Evolutionary conservation across 306 rosid genomes (phyloP).

Genomic region (Echinosophora koreensis): DNA sequence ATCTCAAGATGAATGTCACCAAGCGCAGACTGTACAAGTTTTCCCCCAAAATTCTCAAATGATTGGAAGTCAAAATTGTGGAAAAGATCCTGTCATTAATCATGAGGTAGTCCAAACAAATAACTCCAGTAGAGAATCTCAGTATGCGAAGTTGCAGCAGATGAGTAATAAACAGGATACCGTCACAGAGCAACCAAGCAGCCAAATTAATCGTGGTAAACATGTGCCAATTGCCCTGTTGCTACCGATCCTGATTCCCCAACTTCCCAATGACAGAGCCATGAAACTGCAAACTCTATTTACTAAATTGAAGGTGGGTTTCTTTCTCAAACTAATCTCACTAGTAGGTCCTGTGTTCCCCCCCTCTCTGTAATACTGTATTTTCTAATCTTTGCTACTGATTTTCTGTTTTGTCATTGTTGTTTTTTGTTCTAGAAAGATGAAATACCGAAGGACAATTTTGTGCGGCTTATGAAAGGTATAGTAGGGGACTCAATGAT

Average conservation of each 20-base stretch:
- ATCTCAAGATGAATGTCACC: slow-evolving; percentile 36
- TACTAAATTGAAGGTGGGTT: slow-evolving; percentile 71
- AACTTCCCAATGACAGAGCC: slow-evolving; percentile 84
- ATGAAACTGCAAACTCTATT: slow-evolving; percentile 84
- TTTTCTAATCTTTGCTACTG: slow-evolving; percentile 38
- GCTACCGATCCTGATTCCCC: slow-evolving; percentile 81
- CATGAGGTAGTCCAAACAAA: slow-evolving; percentile 61
- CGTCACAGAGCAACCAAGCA: slow-evolving; percentile 66
- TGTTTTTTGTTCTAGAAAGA: slow-evolving; percentile 63
- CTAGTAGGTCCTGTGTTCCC: neutral
- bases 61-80: slow-evolving; percentile 57
- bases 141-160: slow-evolving; percentile 85
- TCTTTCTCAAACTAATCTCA: slow-evolving; percentile 41
- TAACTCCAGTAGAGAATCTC: slow-evolving; percentile 67
- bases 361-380: neutral
- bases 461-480: slow-evolving; percentile 78
- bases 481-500: slow-evolving; percentile 94
- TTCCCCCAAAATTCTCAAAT: slow-evolving; percentile 69
- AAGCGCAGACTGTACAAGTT: slow-evolving; percentile 53
- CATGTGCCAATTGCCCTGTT: slow-evolving; percentile 85
- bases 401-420: slow-evolving; percentile 36
- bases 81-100: slow-evolving; percentile 54
- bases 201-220: slow-evolving; percentile 59
- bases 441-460: slow-evolving; percentile 84
- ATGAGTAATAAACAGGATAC: slow-evolving; percentile 93